These are phyloP conservation scores for Malassezia sympodialis DNA, from an alignment of 1,284 basidiomycete species.

Conservation along the genomic window DNA sequence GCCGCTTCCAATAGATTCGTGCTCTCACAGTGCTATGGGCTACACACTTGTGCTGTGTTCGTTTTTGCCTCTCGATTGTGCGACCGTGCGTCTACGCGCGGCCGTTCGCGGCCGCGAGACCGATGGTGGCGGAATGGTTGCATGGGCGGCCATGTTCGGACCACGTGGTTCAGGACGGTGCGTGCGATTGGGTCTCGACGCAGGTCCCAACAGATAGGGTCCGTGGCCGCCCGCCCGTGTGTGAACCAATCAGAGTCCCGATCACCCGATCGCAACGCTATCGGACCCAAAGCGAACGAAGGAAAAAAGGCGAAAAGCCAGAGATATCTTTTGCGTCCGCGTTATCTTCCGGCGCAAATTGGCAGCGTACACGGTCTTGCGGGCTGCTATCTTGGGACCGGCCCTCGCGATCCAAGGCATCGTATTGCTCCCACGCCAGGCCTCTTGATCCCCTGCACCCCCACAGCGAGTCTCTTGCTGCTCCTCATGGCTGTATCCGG, in stretches of 20 bases:
- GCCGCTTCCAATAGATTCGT: neutral
- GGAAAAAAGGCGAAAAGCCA: neutral
- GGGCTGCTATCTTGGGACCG: neutral
- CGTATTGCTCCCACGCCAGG: neutral
- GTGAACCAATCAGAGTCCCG: neutral
- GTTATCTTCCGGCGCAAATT: neutral
- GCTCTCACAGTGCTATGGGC: neutral
- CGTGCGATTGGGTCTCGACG: neutral
- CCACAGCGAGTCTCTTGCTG: neutral
- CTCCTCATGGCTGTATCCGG: constrained; percentile 7
- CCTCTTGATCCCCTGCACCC: neutral
- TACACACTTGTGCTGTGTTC: no score
- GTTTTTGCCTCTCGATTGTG: no score
- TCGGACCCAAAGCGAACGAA: neutral
- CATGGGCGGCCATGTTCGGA: neutral
- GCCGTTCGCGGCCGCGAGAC: no score
- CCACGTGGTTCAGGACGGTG: neutral
- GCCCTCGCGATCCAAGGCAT: neutral
- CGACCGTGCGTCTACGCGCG: no score
- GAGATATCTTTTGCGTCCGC: neutral
- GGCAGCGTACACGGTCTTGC: neutral
- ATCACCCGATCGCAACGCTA: neutral
- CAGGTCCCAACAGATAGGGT: neutral
- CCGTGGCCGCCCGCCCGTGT: neutral
- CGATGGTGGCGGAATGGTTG: neutral